Percentiles rank a stretch among this genome's conserved stretches.
These are phyloP conservation scores for Eimeria maxima DNA, from an alignment of 169 alveolate species.

Conservation along the genomic window DNA sequence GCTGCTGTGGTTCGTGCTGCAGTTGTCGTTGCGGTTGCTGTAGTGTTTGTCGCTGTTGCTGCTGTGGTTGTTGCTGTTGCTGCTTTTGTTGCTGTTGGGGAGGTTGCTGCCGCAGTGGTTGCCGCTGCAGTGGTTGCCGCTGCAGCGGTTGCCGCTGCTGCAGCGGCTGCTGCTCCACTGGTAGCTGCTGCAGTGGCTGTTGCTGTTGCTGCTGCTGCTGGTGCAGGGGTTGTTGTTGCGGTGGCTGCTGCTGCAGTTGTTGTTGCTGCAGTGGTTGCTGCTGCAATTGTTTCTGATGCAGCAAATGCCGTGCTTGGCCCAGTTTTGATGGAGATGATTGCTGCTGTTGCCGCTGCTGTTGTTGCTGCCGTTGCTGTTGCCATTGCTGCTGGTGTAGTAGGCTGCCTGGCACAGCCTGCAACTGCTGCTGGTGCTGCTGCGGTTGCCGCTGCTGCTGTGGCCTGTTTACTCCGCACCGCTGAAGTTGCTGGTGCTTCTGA, in stretches of 20 bases:
- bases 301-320: neutral
- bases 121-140: neutral
- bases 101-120: neutral
- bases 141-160: neutral
- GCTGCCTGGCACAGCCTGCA: too few relatives aligned
- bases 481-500: neutral
- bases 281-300: slow-evolving; percentile 32
- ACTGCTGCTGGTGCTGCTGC: neutral
- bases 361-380: neutral
- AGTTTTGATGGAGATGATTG: too few relatives aligned
- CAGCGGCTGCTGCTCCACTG: too few relatives aligned
- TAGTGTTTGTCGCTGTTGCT: neutral
- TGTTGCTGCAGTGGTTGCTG: slow-evolving; percentile 19
- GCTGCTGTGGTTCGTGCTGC: neutral
- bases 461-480: neutral
- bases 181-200: neutral
- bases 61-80: neutral
- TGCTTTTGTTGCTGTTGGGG: neutral
- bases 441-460: neutral
- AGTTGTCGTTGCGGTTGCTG: neutral
- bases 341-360: slow-evolving; percentile 14
- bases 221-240: neutral
- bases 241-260: neutral
- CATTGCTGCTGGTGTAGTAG: neutral
- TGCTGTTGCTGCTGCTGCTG: neutral